Base-by-base conservation (phyloP, 305 asterid genomes). In the Petunia hybrid region DNA sequence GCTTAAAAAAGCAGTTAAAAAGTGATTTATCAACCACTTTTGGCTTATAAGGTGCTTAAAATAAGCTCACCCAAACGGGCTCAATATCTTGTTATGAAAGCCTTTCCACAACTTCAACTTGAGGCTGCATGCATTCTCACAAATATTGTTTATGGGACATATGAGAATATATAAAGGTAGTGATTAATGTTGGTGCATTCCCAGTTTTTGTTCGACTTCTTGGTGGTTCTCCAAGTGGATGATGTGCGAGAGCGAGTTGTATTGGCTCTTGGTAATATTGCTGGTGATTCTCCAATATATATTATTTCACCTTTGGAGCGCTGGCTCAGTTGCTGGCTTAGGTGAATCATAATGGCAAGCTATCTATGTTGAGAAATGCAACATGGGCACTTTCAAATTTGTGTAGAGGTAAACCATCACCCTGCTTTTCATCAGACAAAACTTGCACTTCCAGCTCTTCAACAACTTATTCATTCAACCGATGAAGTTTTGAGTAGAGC, bases 241-340 rank as follows among this genome's bases (percentile, higher is more conserved):
- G 99, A 95, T 89, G 99, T 95, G 68, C 90, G 98, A 36, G 99
- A 95, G 82, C 99, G 93, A 95, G 99, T 95, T 82, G 99, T 95
- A 12, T 95, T 98, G 99, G 99, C 99, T 6, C 86, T 95, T 84
- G 99, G 98, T 79, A 95, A 95, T 85, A 97, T 95, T 13, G 98
- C 99, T 81, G 99, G 99, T 53, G 99, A 95, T 88, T 95, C 99
- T 75, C 94, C 98, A 48, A 91, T 87, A 84, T 95, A 95, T 87
- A 95, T 95, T 82, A 98, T 95, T 95, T 95, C 87, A 83, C 85
- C 12, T 80, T 87, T 78, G 99, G 99, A 60, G 99, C 97, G 43
- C 80, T 95, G 88, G 86, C 67, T 67, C 95, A 97, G 4, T 87
- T 95, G 89, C 82, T 93, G 76, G 88, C 92, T 55, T 98, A 90